A percentile compares a stretch with the other conserved stretches of the same genome.
These are phyloP conservation scores for Boletus pseudopeckii DNA, from an alignment of 768 basidiomycete species.

Conservation along the genomic window DNA sequence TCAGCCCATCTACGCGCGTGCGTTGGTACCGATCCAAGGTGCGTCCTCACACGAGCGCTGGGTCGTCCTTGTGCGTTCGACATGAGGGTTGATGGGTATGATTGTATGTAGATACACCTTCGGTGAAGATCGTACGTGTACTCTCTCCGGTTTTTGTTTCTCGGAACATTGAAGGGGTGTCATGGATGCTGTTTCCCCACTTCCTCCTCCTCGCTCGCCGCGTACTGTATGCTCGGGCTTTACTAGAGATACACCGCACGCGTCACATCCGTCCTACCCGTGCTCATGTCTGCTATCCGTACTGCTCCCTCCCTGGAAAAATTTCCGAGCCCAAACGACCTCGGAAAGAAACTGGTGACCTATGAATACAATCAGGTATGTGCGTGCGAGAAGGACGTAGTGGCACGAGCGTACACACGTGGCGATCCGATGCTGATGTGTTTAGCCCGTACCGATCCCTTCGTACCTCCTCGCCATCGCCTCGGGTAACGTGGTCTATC, in stretches of 20 bases:
- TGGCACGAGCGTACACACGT: background rate
- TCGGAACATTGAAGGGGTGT: background rate
- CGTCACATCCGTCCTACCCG: slow-evolving; percentile 73
- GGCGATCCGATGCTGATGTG: background rate
- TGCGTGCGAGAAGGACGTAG: background rate
- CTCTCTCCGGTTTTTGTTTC: background rate
- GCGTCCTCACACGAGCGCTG: background rate
- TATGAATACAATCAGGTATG: slow-evolving; percentile 77
- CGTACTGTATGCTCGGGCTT: background rate
- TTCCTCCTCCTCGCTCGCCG: no score
- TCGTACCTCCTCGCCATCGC: slow-evolving; percentile 90
- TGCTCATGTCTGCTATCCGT: slow-evolving; percentile 82
- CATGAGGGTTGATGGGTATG: background rate
- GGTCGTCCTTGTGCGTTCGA: background rate
- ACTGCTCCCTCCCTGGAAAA: slow-evolving; percentile 67
- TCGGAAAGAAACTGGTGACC: slow-evolving; percentile 67
- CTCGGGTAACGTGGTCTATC: slow-evolving; percentile 76
- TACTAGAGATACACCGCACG: slow-evolving; percentile 70
- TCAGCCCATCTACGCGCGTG: slow-evolving; percentile 87
- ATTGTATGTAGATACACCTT: slow-evolving; percentile 64
- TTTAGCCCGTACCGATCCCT: slow-evolving; percentile 76
- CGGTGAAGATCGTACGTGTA: slow-evolving; percentile 70
- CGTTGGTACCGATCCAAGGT: slow-evolving; percentile 78
- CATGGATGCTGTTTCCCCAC: background rate
- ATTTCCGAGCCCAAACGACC: slow-evolving; percentile 62